These are phyloP conservation scores for Spathaspora sp. DNA, from an alignment of 805 yeast species.

Conservation along the genomic window DNA sequence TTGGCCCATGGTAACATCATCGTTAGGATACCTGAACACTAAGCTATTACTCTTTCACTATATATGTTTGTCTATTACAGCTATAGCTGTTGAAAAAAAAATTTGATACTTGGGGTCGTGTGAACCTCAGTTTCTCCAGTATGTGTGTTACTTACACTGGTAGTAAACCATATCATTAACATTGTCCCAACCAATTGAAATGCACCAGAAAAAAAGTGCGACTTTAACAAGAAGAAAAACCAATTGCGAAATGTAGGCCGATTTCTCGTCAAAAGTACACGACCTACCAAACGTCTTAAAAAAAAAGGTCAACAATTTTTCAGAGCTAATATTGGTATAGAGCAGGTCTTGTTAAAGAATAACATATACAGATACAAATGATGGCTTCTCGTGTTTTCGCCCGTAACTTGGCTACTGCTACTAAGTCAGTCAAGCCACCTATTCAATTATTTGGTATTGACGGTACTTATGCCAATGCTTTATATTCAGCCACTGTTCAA, in stretches of 20 bases:
- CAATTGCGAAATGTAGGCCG: neutral
- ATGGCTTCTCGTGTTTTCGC: conserved; percentile 65
- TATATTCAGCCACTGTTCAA: conserved; percentile 87
- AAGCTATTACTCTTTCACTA: no score
- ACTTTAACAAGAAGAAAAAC: neutral
- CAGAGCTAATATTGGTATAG: neutral
- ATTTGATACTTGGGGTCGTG: conserved; percentile 1
- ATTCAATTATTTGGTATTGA: conserved; percentile 92
- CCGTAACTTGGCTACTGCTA: conserved; percentile 73
- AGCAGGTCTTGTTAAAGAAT: no score
- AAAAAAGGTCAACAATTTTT: neutral
- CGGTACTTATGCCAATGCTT: conserved; percentile 95
- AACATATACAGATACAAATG: neutral
- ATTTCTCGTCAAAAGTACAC: neutral
- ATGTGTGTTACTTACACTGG: neutral
- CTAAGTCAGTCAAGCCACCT: conserved; percentile 71
- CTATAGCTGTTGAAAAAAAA: neutral
- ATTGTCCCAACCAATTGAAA: neutral
- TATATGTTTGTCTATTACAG: neutral
- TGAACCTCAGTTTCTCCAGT: neutral
- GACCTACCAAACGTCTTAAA: neutral
- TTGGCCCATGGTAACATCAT: conserved; percentile 11
- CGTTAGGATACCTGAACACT: no score
- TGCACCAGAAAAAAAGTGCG: conserved; percentile 1
- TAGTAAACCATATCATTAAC: neutral